Evolutionary conservation across 1,284 basidiomycete species (phyloP), one percentile per base, ranked within the genome.

Genomic region (Moesziomyces globuligerus): DNA sequence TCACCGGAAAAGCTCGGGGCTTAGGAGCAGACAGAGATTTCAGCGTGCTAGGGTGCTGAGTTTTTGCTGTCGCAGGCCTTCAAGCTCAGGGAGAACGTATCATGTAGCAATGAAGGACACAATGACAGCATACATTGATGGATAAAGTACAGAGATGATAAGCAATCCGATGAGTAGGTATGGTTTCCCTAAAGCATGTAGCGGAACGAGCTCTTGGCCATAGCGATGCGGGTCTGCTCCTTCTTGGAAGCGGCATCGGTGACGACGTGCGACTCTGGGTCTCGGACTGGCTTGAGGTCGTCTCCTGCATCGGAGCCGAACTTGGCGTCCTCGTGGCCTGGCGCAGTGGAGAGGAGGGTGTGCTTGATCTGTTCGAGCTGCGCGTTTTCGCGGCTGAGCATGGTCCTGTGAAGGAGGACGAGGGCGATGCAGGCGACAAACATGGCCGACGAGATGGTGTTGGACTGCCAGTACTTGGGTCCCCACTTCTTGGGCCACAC

Each of bases 401-500:
- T 64, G 4, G 47, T 48, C 43, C 74, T 52, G 50, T 74, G 62
- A 5, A 66, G n/a, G 39, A 74, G 17, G 13, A 64, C 73, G 15
- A 67, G 46, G 7, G 40, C 48, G 48, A 77, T 76, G 36, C 60
- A 64, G 2, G 59, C 74, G 8, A 71, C 40, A 34, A 74, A 67
- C 52, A 59, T 68, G 40, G 47, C 32, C 21, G 52, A 23, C 20
- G 51, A 65, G 61, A 77, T 74, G 34, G 62, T 51, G 59, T 70
- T 72, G 42, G 56, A 58, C 45, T 62, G 57, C 75, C 73, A 77
- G 59, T 75, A 75, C 36, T 53, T 50, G n/a, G 73, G 62, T 1
- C 74, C 70, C 69, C 69, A 77, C 34, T 61, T 59, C 26, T 56
- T 59, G 6, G 64, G 67, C 70, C 67, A 78, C 18, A 72, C 57